A percentile compares a stretch with the other conserved stretches of the same genome.
Conservation (phyloP, 805 yeast genomes). For the Wickerhamiella australiensis region DNA sequence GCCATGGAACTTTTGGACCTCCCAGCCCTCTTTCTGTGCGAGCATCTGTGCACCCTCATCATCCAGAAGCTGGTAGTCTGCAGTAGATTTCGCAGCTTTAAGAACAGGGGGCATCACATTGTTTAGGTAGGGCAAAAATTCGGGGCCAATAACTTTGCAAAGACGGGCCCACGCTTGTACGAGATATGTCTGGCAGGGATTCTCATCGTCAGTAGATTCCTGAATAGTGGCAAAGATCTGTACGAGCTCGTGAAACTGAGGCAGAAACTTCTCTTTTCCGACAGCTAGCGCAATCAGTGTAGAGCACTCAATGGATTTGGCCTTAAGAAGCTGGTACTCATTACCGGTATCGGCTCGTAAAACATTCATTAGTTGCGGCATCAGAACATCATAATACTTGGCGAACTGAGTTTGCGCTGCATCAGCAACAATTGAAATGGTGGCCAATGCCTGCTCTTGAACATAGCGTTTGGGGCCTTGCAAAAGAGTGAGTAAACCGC, state of each 20-base stretch:
- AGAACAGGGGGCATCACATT: constrained; percentile 83
- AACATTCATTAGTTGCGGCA: constrained; percentile 77
- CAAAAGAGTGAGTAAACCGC: constrained; percentile 59
- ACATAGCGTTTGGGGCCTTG: constrained; percentile 84
- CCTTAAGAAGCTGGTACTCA: constrained; percentile 69
- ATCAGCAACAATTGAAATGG: constrained; percentile 94
- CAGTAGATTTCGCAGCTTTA: constrained; percentile 75
- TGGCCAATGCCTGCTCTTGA: constrained; percentile 93
- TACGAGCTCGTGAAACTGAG: constrained; percentile 62
- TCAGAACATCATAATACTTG: constrained; percentile 86
- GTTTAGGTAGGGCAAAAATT: constrained; percentile 72
- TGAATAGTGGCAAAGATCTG: constrained; percentile 64
- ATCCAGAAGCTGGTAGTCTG: constrained; percentile 78
- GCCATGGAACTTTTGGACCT: constrained; percentile 80
- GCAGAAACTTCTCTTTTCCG: constrained; percentile 75
- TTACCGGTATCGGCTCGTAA: constrained; percentile 65
- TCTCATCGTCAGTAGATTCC: constrained; percentile 45
- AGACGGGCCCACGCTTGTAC: constrained; percentile 96
- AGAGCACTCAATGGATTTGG: constrained; percentile 91
- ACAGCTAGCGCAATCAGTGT: constrained; percentile 91
- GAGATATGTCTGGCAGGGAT: constrained; percentile 73
- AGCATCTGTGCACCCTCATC: constrained; percentile 77
- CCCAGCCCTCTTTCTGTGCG: constrained; percentile 85
- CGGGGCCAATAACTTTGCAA: constrained; percentile 73
- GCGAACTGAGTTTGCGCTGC: constrained; percentile 76